These are phyloP conservation scores for Fusarium tanahbumbuense DNA, from an alignment of 2,329 filamentous ascomycete species.

Conservation along the genomic window DNA sequence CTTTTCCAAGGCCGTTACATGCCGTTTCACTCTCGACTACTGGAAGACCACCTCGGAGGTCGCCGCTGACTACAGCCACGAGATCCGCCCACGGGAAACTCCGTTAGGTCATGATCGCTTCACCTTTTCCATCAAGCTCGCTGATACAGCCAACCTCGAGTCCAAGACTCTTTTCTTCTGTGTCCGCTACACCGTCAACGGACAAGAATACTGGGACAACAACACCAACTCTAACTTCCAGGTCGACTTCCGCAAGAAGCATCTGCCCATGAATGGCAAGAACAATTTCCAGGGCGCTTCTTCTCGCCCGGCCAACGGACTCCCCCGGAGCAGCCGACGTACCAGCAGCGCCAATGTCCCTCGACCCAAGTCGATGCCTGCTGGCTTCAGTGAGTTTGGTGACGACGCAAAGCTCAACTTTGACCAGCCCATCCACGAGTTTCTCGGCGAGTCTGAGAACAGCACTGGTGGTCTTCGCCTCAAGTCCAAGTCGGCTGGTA, in stretches of 20 bases:
- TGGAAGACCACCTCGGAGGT: constrained; percentile 99
- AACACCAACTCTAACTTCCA: constrained; percentile 90
- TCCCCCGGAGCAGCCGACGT: constrained; percentile 76
- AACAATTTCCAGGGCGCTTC: constrained; percentile 62
- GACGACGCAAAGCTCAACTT: constrained; percentile 69
- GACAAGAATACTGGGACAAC: constrained; percentile 95
- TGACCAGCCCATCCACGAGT: constrained; percentile 69
- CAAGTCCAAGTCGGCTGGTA: constrained; percentile 74
- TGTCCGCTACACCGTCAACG: constrained; percentile 85
- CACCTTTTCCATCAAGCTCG: constrained; percentile 91
- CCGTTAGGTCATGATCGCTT: constrained; percentile 85
- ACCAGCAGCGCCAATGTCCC: constrained; percentile 55
- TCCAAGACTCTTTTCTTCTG: constrained; percentile 94
- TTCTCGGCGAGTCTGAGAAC: constrained; percentile 71
- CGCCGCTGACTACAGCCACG: constrained; percentile 84
- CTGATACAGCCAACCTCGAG: constrained; percentile 91
- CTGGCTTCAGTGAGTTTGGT: constrained; percentile 77
- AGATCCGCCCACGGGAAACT: constrained; percentile 75
- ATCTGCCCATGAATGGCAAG: constrained; percentile 71
- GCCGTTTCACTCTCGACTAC: constrained; percentile 95
- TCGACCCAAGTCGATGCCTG: constrained; percentile 66
- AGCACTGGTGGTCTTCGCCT: constrained; percentile 71
- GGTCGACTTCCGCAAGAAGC: constrained; percentile 89
- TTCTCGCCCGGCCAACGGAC: constrained; percentile 62
- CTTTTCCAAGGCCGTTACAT: constrained; percentile 89